Percentiles rank a stretch among this genome's conserved stretches.
Conservation (phyloP, 768 basidiomycete species). For the Naematelia encephala region DNA sequence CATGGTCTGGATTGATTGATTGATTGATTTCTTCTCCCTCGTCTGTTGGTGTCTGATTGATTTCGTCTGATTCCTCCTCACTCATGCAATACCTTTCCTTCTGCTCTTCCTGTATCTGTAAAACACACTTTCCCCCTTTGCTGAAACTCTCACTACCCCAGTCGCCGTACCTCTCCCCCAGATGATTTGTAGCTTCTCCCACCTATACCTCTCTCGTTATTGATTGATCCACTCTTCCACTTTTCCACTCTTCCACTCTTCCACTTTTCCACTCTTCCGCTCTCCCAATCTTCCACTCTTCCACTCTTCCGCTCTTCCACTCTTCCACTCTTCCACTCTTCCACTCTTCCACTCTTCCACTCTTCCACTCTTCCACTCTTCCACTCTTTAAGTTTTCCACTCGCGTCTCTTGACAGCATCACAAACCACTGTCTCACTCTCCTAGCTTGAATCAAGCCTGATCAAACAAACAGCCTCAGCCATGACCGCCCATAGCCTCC, state of each 20-base stretch:
- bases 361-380: constrained; percentile 1
- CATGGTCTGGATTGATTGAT: not conserved
- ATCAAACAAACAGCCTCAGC: no score
- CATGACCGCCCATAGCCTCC: not conserved
- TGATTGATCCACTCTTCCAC: not conserved
- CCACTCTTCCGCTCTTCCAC: constrained; percentile 1
- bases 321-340: constrained; percentile 1
- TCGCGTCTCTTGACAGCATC: no score
- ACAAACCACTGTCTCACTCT: no score
- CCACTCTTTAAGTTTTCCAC: not conserved
- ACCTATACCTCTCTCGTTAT: not conserved
- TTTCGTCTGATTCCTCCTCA: not conserved
- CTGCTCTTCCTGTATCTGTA: no score
- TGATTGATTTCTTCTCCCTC: not conserved
- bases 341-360: constrained; percentile 1
- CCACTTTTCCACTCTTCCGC: not conserved
- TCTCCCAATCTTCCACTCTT: not conserved
- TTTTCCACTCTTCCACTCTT: not conserved
- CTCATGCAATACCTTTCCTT: not conserved
- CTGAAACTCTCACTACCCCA: no score
- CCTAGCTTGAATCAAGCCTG: no score
- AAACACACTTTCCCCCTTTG: no score
- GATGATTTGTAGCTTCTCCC: no score
- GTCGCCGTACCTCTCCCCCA: no score
- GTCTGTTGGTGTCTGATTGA: not conserved